Evolutionary conservation across 139 green algal genomes (phyloP).

Genomic region (Picochlorum sp.): DNA sequence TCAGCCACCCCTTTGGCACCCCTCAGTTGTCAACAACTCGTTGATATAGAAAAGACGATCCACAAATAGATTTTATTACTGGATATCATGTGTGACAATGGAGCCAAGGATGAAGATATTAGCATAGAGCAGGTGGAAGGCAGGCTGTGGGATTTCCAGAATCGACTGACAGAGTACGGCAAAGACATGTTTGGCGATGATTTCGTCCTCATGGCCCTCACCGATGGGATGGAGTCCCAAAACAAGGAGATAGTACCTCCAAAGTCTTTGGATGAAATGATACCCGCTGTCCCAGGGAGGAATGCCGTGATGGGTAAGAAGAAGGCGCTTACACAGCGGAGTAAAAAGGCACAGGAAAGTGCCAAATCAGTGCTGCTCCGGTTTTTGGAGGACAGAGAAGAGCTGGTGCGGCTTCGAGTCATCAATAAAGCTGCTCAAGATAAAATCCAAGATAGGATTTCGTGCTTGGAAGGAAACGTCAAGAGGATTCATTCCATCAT

Average conservation of each 20-base stretch:
- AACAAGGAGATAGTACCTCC: too few species aligned
- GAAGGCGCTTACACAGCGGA: not conserved
- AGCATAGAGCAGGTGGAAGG: not conserved
- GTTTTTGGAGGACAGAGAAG: slow-evolving; percentile 2
- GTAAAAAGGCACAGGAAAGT: not conserved
- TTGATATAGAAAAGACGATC: too few species aligned
- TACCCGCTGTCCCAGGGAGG: too few species aligned
- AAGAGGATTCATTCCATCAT: not conserved
- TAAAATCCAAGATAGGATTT: not conserved
- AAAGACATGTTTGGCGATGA: slow-evolving; percentile 1
- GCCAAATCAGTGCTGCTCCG: slow-evolving; percentile 6
- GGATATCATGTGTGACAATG: too few species aligned
- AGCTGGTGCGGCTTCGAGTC: not conserved
- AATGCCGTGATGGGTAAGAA: not conserved
- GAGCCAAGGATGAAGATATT: not conserved
- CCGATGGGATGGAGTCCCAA: not conserved
- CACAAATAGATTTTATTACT: too few species aligned
- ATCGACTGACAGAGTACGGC: not conserved
- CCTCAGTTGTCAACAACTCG: too few species aligned
- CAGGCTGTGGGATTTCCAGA: not conserved
- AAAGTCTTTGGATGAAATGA: too few species aligned
- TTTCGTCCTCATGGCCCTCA: not conserved
- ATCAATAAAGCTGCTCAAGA: slow-evolving; percentile 3
- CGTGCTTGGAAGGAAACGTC: not conserved
- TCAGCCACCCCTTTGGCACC: too few species aligned